phyloP scores from a whole-genome alignment of 2,329 filamentous ascomycete species.

The Diaporthe sp. region DNA sequence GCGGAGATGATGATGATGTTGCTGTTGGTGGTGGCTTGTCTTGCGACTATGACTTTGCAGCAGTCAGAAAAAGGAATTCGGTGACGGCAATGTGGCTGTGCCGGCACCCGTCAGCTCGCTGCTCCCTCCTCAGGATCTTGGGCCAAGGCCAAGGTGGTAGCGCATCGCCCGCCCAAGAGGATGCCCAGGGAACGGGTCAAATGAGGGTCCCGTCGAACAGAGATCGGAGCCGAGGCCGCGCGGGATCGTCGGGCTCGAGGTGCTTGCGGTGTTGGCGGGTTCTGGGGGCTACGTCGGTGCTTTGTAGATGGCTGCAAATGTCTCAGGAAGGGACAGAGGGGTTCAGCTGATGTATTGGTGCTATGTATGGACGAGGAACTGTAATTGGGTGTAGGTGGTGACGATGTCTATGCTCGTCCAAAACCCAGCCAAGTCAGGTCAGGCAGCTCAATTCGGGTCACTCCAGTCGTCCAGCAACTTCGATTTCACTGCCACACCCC shows the following conservation, averaged over 20 bases:
- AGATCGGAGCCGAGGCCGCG: constrained; percentile 34
- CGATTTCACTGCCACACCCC: constrained; percentile 29
- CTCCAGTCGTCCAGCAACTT: constrained; percentile 22
- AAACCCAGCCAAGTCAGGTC: not conserved
- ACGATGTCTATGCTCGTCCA: constrained; percentile 7
- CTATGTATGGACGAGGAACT: not conserved
- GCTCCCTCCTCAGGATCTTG: constrained; percentile 18
- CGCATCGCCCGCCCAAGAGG: constrained; percentile 34
- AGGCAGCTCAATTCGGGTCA: constrained; percentile 17
- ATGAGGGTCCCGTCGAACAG: constrained; percentile 24
- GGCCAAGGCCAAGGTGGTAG: constrained; percentile 24
- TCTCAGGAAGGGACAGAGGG: not conserved
- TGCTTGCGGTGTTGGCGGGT: not conserved
- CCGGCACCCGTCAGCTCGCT: constrained; percentile 33
- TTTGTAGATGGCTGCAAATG: not conserved
- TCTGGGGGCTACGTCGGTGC: constrained; percentile 5
- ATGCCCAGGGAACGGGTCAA: constrained; percentile 24
- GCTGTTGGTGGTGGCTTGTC: constrained; percentile 6
- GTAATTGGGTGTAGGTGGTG: constrained; percentile 6
- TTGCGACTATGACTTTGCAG: constrained; percentile 13
- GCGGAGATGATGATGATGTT: constrained; percentile 7
- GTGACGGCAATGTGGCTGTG: constrained; percentile 39
- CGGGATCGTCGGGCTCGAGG: constrained; percentile 29
- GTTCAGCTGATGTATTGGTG: not conserved
- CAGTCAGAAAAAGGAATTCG: constrained; percentile 14